Conservation (phyloP, 441 rosid genomes). For the Pelargonium myrrhifolium region DNA sequence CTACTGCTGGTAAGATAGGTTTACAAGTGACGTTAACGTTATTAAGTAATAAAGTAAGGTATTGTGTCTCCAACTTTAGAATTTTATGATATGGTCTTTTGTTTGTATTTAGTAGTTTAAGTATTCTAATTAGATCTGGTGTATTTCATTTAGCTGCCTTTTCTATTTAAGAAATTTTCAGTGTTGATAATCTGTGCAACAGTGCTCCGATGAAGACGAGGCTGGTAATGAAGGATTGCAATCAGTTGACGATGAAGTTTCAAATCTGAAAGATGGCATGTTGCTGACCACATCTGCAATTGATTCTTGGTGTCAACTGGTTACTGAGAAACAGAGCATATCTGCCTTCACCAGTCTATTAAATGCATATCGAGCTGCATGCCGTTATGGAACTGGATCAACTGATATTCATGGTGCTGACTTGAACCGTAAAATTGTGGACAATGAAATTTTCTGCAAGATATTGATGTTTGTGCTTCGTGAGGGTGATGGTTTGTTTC, state of each 20-base stretch:
- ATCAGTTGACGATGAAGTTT: constrained; percentile 26
- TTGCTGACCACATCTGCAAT: constrained; percentile 40
- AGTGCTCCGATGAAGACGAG: constrained; percentile 46
- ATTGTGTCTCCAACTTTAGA: neutral
- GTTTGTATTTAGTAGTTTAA: neutral
- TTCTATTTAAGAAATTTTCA: constrained; percentile 4
- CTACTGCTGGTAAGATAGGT: neutral
- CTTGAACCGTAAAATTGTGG: constrained; percentile 23
- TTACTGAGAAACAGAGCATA: constrained; percentile 41
- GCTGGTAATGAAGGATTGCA: constrained; percentile 31
- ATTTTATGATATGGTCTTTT: neutral
- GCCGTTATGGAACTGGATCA: constrained; percentile 61
- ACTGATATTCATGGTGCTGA: constrained; percentile 23
- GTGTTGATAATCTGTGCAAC: constrained; percentile 21
- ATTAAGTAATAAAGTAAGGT: neutral
- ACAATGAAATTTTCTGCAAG: constrained; percentile 42
- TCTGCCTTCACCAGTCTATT: constrained; percentile 50
- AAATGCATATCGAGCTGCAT: constrained; percentile 77
- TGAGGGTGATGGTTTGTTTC: constrained; percentile 59
- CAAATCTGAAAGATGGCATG: constrained; percentile 23
- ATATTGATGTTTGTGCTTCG: constrained; percentile 51
- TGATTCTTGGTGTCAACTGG: constrained; percentile 38
- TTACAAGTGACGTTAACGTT: constrained; percentile 1
- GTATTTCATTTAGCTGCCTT: constrained; percentile 9
- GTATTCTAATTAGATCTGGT: constrained; percentile 8